phyloP scores from a whole-genome alignment of 192 early-diverging fungal genomes.

The Umbelopsis sp. region DNA sequence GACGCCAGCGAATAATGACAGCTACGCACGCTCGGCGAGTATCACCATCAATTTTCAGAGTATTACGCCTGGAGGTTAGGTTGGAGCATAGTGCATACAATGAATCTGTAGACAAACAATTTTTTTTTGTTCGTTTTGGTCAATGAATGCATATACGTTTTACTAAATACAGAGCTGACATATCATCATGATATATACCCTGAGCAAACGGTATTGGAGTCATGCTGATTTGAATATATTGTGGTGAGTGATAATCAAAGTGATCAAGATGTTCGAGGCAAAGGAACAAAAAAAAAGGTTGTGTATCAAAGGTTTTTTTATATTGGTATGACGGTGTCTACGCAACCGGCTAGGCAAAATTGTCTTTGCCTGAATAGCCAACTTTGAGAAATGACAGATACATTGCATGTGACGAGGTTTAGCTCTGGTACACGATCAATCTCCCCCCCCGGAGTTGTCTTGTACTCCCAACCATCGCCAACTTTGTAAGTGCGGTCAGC shows the following conservation, averaged over 20 bases:
- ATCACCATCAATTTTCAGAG: neutral
- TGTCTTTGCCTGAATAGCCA: too few species aligned
- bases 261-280: neutral
- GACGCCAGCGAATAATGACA: conserved; percentile 27
- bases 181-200: neutral
- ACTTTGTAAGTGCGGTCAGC: neutral
- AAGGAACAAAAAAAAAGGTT: neutral
- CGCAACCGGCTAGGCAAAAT: too few species aligned
- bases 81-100: conserved; percentile 3
- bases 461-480: neutral
- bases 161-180: neutral
- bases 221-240: neutral
- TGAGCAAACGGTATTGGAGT: neutral
- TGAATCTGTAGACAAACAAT: neutral
- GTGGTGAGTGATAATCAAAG: neutral
- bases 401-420: conserved; percentile 6
- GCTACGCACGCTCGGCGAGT: conserved; percentile 30
- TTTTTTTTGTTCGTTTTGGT: too few species aligned
- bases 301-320: neutral
- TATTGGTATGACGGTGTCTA: neutral
- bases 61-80: neutral
- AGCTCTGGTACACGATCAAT: neutral
- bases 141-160: neutral
- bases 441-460: neutral
- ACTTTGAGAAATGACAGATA: conserved; percentile 4